Conservation (phyloP, 371 early-diverging fungal species). For the Catenaria anguillulae region DNA sequence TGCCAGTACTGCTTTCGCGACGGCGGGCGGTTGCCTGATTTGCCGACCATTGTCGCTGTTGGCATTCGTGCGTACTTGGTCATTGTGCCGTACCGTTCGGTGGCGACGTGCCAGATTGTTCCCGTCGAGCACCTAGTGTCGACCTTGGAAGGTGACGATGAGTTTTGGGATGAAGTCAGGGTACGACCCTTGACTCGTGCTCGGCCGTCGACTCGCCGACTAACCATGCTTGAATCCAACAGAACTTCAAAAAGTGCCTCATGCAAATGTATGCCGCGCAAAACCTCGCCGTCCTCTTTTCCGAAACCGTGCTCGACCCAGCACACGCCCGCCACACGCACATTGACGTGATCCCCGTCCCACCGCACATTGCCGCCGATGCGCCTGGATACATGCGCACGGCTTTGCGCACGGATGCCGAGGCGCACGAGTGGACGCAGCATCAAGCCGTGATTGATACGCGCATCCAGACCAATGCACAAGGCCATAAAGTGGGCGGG, state of each 20-base stretch:
- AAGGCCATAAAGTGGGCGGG: no score
- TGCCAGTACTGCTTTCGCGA: constrained; percentile 67
- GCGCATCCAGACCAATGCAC: constrained; percentile 14
- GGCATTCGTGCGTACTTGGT: constrained; percentile 66
- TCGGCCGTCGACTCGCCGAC: background rate
- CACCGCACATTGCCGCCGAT: constrained; percentile 51
- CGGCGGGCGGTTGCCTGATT: constrained; percentile 32
- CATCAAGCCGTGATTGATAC: constrained; percentile 81
- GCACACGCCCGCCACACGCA: constrained; percentile 57
- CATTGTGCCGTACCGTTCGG: constrained; percentile 52
- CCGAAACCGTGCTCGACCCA: constrained; percentile 68
- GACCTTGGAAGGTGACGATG: constrained; percentile 75
- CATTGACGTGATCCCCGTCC: constrained; percentile 85
- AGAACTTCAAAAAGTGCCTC: constrained; percentile 89
- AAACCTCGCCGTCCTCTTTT: constrained; percentile 59
- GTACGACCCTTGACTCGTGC: constrained; percentile 22
- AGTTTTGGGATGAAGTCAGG: constrained; percentile 79
- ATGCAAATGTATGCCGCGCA: constrained; percentile 63
- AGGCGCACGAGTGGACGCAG: constrained; percentile 75
- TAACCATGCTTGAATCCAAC: background rate
- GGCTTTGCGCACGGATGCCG: background rate
- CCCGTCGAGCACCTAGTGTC: constrained; percentile 70
- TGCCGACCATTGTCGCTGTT: constrained; percentile 52
- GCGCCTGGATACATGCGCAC: constrained; percentile 72
- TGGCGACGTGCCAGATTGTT: constrained; percentile 73